These are phyloP conservation scores for Cladosporium colombiae DNA, from an alignment of 2,329 filamentous ascomycete genomes.

Conservation along the genomic window DNA sequence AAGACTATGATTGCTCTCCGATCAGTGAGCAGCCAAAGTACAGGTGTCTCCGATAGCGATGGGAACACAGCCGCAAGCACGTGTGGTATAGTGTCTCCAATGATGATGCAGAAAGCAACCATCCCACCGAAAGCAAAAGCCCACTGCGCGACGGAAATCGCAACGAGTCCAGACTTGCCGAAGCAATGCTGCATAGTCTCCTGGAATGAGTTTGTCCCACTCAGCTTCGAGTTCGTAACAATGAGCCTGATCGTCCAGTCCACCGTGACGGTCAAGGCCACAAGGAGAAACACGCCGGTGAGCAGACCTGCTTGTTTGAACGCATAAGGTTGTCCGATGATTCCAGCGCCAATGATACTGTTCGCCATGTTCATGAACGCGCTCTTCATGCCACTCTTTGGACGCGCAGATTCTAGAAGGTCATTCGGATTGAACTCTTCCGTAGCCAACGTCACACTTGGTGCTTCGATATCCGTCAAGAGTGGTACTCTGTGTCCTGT, in stretches of 20 bases:
- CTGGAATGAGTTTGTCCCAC: slow-evolving; percentile 90
- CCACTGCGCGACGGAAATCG: slow-evolving; percentile 92
- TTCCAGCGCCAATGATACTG: slow-evolving; percentile 82
- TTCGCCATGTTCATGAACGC: slow-evolving; percentile 99
- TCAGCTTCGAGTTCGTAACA: slow-evolving; percentile 95
- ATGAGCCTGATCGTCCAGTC: slow-evolving; percentile 99
- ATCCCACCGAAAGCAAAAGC: slow-evolving; percentile 98
- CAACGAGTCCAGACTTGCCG: slow-evolving; percentile 80
- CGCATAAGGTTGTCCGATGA: slow-evolving; percentile 88
- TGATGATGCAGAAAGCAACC: slow-evolving; percentile 96
- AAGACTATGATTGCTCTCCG: slow-evolving; percentile 83
- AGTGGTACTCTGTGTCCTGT: slow-evolving; percentile 63
- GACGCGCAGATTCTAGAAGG: slow-evolving; percentile 63
- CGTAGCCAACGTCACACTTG: slow-evolving; percentile 71
- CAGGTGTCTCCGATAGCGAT: slow-evolving; percentile 67
- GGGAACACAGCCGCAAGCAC: slow-evolving; percentile 84
- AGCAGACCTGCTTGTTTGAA: slow-evolving; percentile 86
- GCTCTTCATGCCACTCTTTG: slow-evolving; percentile 80
- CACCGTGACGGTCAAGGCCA: slow-evolving; percentile 77
- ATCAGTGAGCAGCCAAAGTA: slow-evolving; percentile 80
- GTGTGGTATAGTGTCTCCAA: slow-evolving; percentile 93
- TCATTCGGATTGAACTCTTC: slow-evolving; percentile 60
- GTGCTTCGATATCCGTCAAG: slow-evolving; percentile 80
- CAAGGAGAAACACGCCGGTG: slow-evolving; percentile 74
- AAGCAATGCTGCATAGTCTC: slow-evolving; percentile 96